These are phyloP conservation scores for Rhamnella rubrinervis DNA, from an alignment of 331 rosid genomes.

Conservation along the genomic window DNA sequence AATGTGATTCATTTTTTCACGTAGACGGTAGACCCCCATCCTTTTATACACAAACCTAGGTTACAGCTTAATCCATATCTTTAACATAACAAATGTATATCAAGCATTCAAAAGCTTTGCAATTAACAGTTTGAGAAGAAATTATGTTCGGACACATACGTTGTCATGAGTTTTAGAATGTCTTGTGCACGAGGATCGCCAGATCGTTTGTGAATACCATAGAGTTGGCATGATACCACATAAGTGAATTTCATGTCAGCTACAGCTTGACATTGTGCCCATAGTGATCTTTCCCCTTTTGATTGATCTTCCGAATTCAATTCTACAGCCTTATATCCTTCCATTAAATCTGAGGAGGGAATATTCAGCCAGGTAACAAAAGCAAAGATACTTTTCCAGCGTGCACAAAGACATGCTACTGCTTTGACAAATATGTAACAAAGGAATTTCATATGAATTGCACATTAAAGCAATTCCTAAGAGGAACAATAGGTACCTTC, in stretches of 20 bases:
- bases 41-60: too few relatives aligned
- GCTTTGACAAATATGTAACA: not conserved
- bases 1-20: too few relatives aligned
- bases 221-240: conserved; percentile 91
- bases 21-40: too few relatives aligned
- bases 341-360: conserved; percentile 81
- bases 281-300: conserved; percentile 72
- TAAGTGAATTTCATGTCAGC: conserved; percentile 94
- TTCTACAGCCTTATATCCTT: conserved; percentile 89
- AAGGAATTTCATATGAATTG: not conserved
- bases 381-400: not conserved
- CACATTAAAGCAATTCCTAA: conserved; percentile 1
- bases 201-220: conserved; percentile 94
- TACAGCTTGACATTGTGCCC: conserved; percentile 95
- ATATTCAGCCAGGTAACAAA: conserved; percentile 15
- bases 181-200: conserved; percentile 80
- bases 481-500: conserved; percentile 51
- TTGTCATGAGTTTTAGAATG: conserved; percentile 84
- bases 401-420: not conserved
- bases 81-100: too few relatives aligned
- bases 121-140: not conserved
- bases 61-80: too few relatives aligned
- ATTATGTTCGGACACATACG: conserved; percentile 41
- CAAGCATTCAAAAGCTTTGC: too few relatives aligned
- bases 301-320: conserved; percentile 68